These are phyloP conservation scores for Penicillium subrubescens DNA, from an alignment of 495 filamentous ascomycete species.

Conservation along the genomic window DNA sequence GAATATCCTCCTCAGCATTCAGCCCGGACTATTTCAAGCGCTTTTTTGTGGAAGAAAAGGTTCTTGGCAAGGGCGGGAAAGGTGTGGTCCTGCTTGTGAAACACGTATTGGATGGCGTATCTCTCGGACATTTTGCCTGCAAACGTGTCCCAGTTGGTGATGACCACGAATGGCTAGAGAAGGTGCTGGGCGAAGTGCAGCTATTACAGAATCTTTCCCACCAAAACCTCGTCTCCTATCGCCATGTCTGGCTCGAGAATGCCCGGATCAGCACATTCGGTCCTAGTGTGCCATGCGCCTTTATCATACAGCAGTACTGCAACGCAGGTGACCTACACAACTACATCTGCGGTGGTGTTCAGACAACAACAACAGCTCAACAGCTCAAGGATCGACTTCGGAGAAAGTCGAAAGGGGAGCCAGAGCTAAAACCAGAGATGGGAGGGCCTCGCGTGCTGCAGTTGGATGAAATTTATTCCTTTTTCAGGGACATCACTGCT, in stretches of 20 bases:
- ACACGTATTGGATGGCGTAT: conserved; percentile 85
- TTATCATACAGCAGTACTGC: conserved; percentile 97
- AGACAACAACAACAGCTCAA: conserved; percentile 67
- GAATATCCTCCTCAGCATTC: conserved; percentile 84
- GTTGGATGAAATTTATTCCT: conserved; percentile 93
- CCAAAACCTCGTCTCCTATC: conserved; percentile 94
- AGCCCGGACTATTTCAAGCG: conserved; percentile 87
- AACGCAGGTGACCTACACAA: conserved; percentile 90
- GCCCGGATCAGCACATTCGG: conserved; percentile 80
- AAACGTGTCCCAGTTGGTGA: conserved; percentile 95
- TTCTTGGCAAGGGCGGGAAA: conserved; percentile 88
- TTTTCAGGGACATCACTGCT: conserved; percentile 94
- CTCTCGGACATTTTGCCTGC: conserved; percentile 89
- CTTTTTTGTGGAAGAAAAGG: conserved; percentile 85
- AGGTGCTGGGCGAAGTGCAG: conserved; percentile 90
- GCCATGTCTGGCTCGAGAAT: conserved; percentile 96
- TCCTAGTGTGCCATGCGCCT: conserved; percentile 90
- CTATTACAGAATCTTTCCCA: conserved; percentile 88
- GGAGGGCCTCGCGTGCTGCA: conserved; percentile 64
- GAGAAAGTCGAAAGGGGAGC: conserved; percentile 67
- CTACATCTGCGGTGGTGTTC: conserved; percentile 72
- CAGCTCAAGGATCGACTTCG: conserved; percentile 85
- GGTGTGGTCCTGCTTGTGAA: conserved; percentile 90
- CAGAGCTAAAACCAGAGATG: conserved; percentile 52
- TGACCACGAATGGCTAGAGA: conserved; percentile 93